phyloP scores from a whole-genome alignment of 345 rosid genomes.

The Chamaenerion angustifolium region DNA sequence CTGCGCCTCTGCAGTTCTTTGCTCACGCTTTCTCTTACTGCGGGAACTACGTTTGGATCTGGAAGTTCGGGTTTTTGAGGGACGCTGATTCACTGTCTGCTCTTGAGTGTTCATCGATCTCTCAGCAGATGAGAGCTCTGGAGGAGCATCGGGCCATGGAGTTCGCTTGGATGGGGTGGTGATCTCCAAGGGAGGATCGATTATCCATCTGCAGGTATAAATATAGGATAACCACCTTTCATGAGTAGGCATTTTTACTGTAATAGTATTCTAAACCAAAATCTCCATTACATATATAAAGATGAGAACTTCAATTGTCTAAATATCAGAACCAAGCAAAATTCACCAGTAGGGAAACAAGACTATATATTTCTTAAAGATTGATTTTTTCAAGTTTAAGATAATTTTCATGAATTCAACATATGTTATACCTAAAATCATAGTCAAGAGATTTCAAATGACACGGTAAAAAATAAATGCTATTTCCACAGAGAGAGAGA shows the following conservation, averaged over 20 bases:
- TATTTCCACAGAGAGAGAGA: no score
- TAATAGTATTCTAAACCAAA: no score
- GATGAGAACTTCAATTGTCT: no score
- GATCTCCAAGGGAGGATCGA: conserved; percentile 80
- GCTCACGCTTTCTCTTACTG: conserved; percentile 67
- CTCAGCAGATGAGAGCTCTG: conserved; percentile 59
- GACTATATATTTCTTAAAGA: no score
- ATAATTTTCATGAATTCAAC: no score
- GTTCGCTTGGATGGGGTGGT: conserved; percentile 75
- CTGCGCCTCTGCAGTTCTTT: conserved; percentile 33
- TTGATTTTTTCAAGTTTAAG: no score
- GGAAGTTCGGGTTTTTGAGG: conserved; percentile 36
- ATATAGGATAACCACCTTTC: background rate
- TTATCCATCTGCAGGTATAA: conserved; percentile 52
- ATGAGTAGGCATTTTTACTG: background rate
- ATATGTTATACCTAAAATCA: no score
- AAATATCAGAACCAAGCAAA: no score
- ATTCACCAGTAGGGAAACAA: no score
- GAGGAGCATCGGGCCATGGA: conserved; percentile 93
- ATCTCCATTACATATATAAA: no score
- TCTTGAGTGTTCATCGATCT: conserved; percentile 22
- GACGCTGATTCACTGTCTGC: conserved; percentile 29
- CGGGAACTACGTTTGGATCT: conserved; percentile 48
- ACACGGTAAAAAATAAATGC: no score
- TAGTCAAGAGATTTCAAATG: no score